Conservation (phyloP, 2,329 filamentous ascomycete genomes). For the Penicillium freii region DNA sequence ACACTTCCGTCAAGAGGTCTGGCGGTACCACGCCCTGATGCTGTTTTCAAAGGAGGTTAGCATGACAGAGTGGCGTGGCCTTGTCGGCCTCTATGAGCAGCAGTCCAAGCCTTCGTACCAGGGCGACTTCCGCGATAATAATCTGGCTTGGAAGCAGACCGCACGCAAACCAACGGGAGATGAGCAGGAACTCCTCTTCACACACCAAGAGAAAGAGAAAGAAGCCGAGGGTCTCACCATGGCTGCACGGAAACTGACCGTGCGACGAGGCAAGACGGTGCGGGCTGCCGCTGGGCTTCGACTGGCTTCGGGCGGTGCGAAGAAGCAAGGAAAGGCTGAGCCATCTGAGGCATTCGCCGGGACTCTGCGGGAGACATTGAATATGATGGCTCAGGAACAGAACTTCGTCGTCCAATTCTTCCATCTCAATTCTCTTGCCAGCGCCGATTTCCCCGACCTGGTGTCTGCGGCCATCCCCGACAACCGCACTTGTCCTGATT, state of each 20-base stretch:
- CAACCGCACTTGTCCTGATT: constrained; percentile 67
- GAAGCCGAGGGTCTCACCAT: constrained; percentile 66
- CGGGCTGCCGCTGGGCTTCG: constrained; percentile 44
- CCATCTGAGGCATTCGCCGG: constrained; percentile 79
- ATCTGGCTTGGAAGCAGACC: constrained; percentile 75
- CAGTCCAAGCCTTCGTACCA: constrained; percentile 75
- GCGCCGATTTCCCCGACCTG: constrained; percentile 77
- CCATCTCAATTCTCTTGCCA: constrained; percentile 82
- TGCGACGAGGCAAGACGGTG: constrained; percentile 84
- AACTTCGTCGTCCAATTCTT: constrained; percentile 98
- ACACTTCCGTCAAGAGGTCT: constrained; percentile 69
- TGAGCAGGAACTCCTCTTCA: constrained; percentile 83
- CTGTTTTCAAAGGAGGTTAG: constrained; percentile 87
- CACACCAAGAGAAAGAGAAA: constrained; percentile 82
- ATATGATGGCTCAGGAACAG: constrained; percentile 86
- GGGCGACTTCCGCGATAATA: constrained; percentile 74
- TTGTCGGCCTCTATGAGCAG: constrained; percentile 77
- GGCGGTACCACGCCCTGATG: constrained; percentile 84
- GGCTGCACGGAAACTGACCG: constrained; percentile 83
- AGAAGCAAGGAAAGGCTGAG: constrained; percentile 63
- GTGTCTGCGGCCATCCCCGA: constrained; percentile 66
- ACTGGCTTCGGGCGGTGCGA: constrained; percentile 48
- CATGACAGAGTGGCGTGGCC: constrained; percentile 72
- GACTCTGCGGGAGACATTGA: constrained; percentile 76
- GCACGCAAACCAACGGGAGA: constrained; percentile 72